Evolutionary conservation across 2,329 filamentous ascomycete species (phyloP).

Genomic region (Blastomyces emzantsi): DNA sequence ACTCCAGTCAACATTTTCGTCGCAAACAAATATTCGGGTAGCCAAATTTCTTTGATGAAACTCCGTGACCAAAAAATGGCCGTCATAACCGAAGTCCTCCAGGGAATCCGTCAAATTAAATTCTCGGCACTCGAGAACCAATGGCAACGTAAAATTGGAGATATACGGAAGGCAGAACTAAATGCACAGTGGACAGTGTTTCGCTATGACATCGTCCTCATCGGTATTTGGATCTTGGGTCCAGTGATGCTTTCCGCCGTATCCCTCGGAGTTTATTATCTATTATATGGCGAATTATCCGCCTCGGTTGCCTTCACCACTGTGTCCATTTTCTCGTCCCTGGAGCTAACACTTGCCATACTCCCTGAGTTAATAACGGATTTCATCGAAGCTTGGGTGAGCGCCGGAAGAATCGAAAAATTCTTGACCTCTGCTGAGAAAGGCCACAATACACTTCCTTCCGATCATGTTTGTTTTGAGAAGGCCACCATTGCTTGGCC

Average conservation of each 20-base stretch:
- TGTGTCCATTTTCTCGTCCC: constrained; percentile 62
- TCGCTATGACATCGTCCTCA: constrained; percentile 51
- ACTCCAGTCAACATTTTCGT: constrained; percentile 61
- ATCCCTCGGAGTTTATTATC: constrained; percentile 59
- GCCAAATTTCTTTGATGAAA: constrained; percentile 65
- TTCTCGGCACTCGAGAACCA: constrained; percentile 67
- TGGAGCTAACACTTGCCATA: constrained; percentile 61
- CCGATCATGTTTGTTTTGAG: constrained; percentile 55
- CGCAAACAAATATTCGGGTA: constrained; percentile 54
- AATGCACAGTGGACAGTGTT: constrained; percentile 58
- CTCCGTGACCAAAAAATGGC: constrained; percentile 65
- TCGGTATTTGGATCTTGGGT: constrained; percentile 62
- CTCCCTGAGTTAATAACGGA: constrained; percentile 66
- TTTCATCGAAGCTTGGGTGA: constrained; percentile 63
- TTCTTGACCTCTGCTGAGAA: constrained; percentile 62
- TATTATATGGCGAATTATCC: constrained; percentile 52
- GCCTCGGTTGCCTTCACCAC: constrained; percentile 73
- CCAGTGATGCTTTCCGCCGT: constrained; percentile 65
- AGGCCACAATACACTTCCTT: constrained; percentile 44
- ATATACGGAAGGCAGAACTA: constrained; percentile 58
- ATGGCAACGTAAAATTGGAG: constrained; percentile 62
- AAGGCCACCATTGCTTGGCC: constrained; percentile 67
- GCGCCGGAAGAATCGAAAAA: constrained; percentile 59
- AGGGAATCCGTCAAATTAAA: constrained; percentile 77
- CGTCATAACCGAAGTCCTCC: constrained; percentile 65